Evolutionary conservation across 192 early-diverging fungal species (phyloP), one percentile per base, ranked within the genome.

Genomic region (Neocallimastix lanati): DNA sequence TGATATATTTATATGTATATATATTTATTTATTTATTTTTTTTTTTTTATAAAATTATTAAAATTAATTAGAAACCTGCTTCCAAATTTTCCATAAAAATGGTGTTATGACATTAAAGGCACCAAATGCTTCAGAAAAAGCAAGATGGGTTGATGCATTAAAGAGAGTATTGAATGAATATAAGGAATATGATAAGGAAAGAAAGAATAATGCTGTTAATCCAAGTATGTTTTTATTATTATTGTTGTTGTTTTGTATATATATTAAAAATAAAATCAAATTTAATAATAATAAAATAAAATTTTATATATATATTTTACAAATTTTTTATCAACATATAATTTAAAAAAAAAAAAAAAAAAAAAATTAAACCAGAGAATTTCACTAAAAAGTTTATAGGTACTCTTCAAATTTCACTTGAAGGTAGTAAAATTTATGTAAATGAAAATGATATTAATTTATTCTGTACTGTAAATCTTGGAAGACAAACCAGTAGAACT

Each of bases 71-170:
- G 88, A 91, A 40, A 82, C 83, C 11, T 86, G 84, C 12, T 91
- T 92, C 84, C 92, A 92, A 82, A 84, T 92, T 33, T 84, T 88
- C 27, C 86, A 88, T 30, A 83, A 83, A 25, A 82, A 86, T 76
- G 82, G 87, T 33, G 83, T 89, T 1, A 84, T 92, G 21, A 88
- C 88, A 12, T 77, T 92, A 28, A 86, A 87, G 30, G 85, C 89
- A 5, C 79, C 88, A 6, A 85, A 84, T 12, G 80, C 81, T 0
- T 84, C 86, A 28, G 86, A 87, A 78, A 92, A 92, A 80, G 78
- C 84, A 76, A 87, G 88, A 78, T 92, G 92, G 92, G 82, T 92
- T 67, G 50, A 67, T n/a, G 50, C 50, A 3, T 67, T 67, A 27
- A 67, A 67, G 6, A 67, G 50, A 67, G 50, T 67, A 67, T 67